Percentiles rank a stretch among this genome's conserved stretches.
phyloP scores from a whole-genome alignment of 2,329 filamentous ascomycete species.

The Xylaria sp. region DNA sequence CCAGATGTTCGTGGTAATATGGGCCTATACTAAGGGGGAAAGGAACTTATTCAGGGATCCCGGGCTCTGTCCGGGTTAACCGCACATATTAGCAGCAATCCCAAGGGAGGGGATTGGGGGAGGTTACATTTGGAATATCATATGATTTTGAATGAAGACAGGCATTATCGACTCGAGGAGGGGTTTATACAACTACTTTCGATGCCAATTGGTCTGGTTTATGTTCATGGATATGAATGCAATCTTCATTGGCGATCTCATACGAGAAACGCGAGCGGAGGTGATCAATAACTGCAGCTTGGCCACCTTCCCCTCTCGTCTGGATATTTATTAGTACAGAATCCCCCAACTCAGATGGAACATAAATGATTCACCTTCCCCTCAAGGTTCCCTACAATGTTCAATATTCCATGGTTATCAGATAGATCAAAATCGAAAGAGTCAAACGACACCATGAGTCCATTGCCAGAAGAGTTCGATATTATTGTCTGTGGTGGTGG shows the following conservation, averaged over 20 bases:
- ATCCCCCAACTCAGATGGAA: conserved; percentile 30
- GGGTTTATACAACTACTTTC: conserved; percentile 33
- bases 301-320: conserved; percentile 40
- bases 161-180: conserved; percentile 38
- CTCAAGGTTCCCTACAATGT: conserved; percentile 33
- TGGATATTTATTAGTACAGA: conserved; percentile 41
- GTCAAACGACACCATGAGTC: conserved; percentile 47
- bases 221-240: conserved; percentile 21
- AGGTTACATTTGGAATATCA: conserved; percentile 45
- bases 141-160: conserved; percentile 42
- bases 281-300: conserved; percentile 31
- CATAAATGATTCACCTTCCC: conserved; percentile 42
- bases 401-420: conserved; percentile 37
- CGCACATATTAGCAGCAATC: conserved; percentile 26
- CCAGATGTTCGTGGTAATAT: background rate
- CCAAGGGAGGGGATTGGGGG: conserved; percentile 30
- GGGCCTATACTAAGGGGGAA: background rate
- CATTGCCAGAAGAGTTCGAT: conserved; percentile 79
- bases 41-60: conserved; percentile 23
- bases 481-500: conserved; percentile 83
- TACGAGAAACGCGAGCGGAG: conserved; percentile 28
- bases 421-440: conserved; percentile 30
- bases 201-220: conserved; percentile 34
- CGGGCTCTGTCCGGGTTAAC: conserved; percentile 19
- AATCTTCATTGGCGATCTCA: conserved; percentile 40